These are phyloP conservation scores for Fusarium pseudocircinatum DNA, from an alignment of 2,329 filamentous ascomycete species.

Conservation along the genomic window DNA sequence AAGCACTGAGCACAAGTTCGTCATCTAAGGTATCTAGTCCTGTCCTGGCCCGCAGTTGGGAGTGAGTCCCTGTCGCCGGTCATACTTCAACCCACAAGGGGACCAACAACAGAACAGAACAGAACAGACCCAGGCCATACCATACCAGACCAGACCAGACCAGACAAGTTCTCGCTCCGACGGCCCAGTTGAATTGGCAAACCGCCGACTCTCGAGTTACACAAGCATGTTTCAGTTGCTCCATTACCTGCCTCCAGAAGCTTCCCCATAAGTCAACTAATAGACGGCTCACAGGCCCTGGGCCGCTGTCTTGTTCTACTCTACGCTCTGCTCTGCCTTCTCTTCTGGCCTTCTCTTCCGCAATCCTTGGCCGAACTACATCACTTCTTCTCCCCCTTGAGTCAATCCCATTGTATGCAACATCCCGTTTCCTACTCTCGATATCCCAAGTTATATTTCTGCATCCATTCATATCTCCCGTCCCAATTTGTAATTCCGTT, in stretches of 20 bases:
- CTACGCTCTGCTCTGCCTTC: constrained; percentile 4
- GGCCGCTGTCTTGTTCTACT: background rate
- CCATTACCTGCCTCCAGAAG: constrained; percentile 34
- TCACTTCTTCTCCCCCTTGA: background rate
- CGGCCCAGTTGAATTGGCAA: constrained; percentile 41
- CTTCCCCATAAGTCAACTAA: constrained; percentile 37
- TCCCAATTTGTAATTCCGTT: background rate
- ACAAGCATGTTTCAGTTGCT: constrained; percentile 51
- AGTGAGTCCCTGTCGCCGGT: constrained; percentile 16
- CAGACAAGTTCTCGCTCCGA: constrained; percentile 31
- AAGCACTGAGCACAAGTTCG: constrained; percentile 34
- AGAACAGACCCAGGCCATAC: background rate
- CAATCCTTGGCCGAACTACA: constrained; percentile 12
- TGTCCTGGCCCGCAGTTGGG: background rate
- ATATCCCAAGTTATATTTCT: background rate
- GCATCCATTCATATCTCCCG: background rate
- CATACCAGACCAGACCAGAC: background rate
- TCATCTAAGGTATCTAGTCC: background rate
- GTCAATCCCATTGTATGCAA: constrained; percentile 6
- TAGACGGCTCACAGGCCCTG: constrained; percentile 17
- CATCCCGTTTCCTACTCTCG: constrained; percentile 5
- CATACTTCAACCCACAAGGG: background rate
- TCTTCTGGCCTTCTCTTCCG: constrained; percentile 1
- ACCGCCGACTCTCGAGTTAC: constrained; percentile 46
- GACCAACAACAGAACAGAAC: background rate